Evolutionary conservation across 2,329 filamentous ascomycete species (phyloP), one percentile per base, ranked within the genome.

Genomic region (Phaeosphaeriaceae sp.): DNA sequence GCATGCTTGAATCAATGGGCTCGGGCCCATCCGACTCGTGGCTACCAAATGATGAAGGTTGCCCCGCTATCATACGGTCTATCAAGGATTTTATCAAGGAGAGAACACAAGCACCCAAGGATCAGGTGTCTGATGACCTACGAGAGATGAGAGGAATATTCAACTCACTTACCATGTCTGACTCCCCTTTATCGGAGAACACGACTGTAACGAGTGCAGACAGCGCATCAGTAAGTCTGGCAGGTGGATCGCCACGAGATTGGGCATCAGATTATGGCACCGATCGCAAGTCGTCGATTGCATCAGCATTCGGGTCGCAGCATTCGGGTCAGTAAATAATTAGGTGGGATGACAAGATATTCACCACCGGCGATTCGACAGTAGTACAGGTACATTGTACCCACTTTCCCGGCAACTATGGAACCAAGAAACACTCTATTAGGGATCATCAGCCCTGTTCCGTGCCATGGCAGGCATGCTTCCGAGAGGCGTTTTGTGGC

Each of bases 31-130:
- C 84, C 36, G 81, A 87, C 48, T 97, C 92, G 90, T 99, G 94
- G 94, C 82, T 97, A 2, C 90, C 92, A 2, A 83, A 94, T 69
- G 84, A 90, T 54, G 88, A 93, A 75, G 85, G 84, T 1, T 89
- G 89, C 63, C 87, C 84, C 9, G 83, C 84, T 0, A 83, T 95
- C 34, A 80, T 97, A 45, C 87, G 86, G 42, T 87, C 83, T 45
- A 86, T 96, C 53, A 87, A 92, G 16, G 83, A 85, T 34, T 92
- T 96, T 73, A 90, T 92, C 21, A 86, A 90, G 61, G 90, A 94
- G 57, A 84, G 90, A 39, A 89, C 82, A 6, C 83, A 58, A 13
- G 56, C 74, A 32, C 77, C 79, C 1, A 76, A 75, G 45, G 77
- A 83, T 56, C 70, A 78, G 50, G 73, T 77, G 42, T 77, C 77